Conservation (phyloP, 176 grass and related monocot species). For the Cenchrus purpureus region DNA sequence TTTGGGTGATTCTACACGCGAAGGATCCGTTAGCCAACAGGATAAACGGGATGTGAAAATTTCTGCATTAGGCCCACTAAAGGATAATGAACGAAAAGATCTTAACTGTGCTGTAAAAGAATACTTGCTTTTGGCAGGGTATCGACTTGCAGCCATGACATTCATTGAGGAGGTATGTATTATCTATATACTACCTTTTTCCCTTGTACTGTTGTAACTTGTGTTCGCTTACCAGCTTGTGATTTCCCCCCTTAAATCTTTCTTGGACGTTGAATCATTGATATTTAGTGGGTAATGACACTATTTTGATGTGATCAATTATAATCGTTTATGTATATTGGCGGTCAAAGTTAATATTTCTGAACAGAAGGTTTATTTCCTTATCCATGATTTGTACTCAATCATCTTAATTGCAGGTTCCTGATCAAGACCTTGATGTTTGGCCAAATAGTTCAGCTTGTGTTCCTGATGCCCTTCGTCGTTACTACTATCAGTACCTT, state of each 20-base stretch:
- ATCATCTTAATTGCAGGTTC: slow-evolving; percentile 61
- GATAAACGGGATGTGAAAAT: slow-evolving; percentile 62
- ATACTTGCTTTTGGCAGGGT: slow-evolving; percentile 96
- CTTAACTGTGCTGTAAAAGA: slow-evolving; percentile 95
- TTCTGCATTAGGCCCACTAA: slow-evolving; percentile 81
- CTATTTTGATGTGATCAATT: slow-evolving; percentile 23
- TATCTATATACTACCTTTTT: slow-evolving; percentile 24
- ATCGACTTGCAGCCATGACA: slow-evolving; percentile 94
- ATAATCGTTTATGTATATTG: background rate
- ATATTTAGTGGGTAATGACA: background rate
- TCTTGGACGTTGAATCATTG: background rate
- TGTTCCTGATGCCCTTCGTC: slow-evolving; percentile 89
- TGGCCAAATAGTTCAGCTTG: slow-evolving; percentile 86
- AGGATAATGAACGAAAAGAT: slow-evolving; percentile 84
- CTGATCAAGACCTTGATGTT: slow-evolving; percentile 89
- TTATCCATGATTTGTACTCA: background rate
- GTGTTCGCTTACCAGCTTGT: slow-evolving; percentile 11
- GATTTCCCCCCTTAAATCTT: slow-evolving; percentile 33
- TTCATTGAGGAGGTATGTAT: slow-evolving; percentile 90
- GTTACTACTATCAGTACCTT: slow-evolving; percentile 98
- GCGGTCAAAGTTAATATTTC: background rate
- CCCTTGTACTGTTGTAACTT: slow-evolving; percentile 8
- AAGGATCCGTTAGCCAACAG: slow-evolving; percentile 60
- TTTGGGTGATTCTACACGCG: slow-evolving; percentile 52
- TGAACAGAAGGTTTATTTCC: background rate